Evolutionary conservation across 768 basidiomycete species (phyloP).

Genomic region (Exidia glandulosa): DNA sequence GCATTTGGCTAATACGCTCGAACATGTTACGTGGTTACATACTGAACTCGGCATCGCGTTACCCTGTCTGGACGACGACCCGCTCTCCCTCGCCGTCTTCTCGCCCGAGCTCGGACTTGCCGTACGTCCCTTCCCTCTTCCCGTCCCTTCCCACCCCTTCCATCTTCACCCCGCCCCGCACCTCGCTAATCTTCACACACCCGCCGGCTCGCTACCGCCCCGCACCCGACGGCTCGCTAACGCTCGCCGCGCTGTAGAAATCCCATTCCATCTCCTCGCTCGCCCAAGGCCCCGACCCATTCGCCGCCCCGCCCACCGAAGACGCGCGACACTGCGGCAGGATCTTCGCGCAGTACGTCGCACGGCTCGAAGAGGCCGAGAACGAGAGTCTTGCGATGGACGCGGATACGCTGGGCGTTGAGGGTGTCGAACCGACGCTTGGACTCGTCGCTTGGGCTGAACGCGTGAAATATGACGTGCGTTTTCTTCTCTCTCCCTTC

Average conservation of each 20-base stretch:
- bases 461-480: slow-evolving; percentile 33
- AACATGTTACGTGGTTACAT: slow-evolving; percentile 75
- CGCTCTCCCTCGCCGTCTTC: too few relatives aligned
- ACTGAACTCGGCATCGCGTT: slow-evolving; percentile 68
- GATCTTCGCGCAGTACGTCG: slow-evolving; percentile 53
- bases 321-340: slow-evolving; percentile 34
- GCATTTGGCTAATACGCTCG: slow-evolving; percentile 49
- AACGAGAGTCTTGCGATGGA: slow-evolving; percentile 33
- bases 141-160: too few relatives aligned
- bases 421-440: slow-evolving; percentile 67
- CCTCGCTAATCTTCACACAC: too few relatives aligned
- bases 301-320: slow-evolving; percentile 5
- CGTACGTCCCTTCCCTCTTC: too few relatives aligned
- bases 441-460: slow-evolving; percentile 67
- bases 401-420: slow-evolving; percentile 41
- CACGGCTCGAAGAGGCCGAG: slow-evolving; percentile 47
- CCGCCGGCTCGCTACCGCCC: too few relatives aligned
- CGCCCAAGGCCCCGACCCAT: slow-evolving; percentile 8
- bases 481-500: not conserved
- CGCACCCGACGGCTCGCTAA: too few relatives aligned
- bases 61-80: slow-evolving; percentile 29
- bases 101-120: too few relatives aligned
- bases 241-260: too few relatives aligned
- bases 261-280: too few relatives aligned
- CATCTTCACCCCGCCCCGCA: too few relatives aligned